These are phyloP conservation scores for Lodderomyces oxycetoniae DNA, from an alignment of 1,139 yeast species.

Conservation along the genomic window DNA sequence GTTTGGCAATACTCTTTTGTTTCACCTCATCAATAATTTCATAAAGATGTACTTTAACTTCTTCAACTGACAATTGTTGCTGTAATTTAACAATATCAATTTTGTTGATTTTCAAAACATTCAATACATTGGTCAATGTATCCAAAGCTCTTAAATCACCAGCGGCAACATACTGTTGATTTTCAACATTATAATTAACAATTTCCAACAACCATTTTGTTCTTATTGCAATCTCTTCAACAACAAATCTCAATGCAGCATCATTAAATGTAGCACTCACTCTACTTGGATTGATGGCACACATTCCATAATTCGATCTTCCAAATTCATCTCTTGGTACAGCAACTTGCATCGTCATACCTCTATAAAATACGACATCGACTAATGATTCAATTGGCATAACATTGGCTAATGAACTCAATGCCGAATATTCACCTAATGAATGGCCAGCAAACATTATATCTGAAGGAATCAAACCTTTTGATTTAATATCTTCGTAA, in stretches of 20 bases:
- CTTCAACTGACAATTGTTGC: conserved; percentile 74
- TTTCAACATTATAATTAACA: conserved; percentile 97
- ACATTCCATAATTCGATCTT: conserved; percentile 98
- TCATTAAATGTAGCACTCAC: conserved; percentile 84
- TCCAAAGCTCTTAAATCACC: conserved; percentile 97
- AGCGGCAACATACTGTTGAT: conserved; percentile 97
- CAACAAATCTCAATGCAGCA: conserved; percentile 91
- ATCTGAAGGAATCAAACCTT: conserved; percentile 92
- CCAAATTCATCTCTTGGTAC: conserved; percentile 95
- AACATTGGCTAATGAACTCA: conserved; percentile 94
- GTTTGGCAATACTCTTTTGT: conserved; percentile 74
- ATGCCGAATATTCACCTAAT: conserved; percentile 96
- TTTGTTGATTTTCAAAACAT: conserved; percentile 88
- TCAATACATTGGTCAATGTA: conserved; percentile 86
- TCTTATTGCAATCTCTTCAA: conserved; percentile 75
- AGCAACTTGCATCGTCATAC: conserved; percentile 99
- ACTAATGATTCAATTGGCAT: conserved; percentile 98
- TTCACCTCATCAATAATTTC: conserved; percentile 87
- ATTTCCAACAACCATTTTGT: conserved; percentile 95
- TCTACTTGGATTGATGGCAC: conserved; percentile 96
- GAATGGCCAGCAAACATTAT: conserved; percentile 99
- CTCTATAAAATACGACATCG: conserved; percentile 98
- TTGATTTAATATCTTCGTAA: conserved; percentile 92
- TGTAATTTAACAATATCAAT: conserved; percentile 87
- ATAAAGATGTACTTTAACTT: conserved; percentile 79